Percentiles rank a stretch among this genome's conserved stretches.
Conservation (phyloP, 345 rosid genomes). For the Carallia brachiata region DNA sequence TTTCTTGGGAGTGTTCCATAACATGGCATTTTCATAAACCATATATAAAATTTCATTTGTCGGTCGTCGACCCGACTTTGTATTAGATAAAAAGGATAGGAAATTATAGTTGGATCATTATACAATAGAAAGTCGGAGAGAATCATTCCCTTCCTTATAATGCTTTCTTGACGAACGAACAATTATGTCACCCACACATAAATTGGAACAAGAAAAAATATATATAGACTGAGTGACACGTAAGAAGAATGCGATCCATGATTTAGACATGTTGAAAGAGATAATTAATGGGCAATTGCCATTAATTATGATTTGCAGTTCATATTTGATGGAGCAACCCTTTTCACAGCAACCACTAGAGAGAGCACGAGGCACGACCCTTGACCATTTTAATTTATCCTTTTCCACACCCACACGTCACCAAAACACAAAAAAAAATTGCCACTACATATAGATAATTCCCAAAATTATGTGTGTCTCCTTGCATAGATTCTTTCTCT, state of each 20-base stretch:
- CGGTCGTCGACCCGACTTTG: not conserved
- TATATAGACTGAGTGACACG: not conserved
- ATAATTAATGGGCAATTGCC: conserved; percentile 5
- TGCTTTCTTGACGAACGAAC: conserved; percentile 10
- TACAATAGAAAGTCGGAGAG: not conserved
- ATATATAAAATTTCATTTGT: not conserved
- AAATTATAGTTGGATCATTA: not conserved
- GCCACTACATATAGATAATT: no score
- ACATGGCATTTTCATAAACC: not conserved
- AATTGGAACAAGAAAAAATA: not conserved
- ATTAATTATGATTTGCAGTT: conserved; percentile 15
- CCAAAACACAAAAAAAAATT: not conserved
- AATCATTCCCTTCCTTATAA: not conserved
- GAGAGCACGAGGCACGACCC: conserved; percentile 8
- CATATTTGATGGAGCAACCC: conserved; percentile 12
- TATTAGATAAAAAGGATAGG: not conserved
- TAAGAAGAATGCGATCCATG: conserved; percentile 19
- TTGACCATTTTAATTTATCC: conserved; percentile 10
- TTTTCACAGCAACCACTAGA: conserved; percentile 16
- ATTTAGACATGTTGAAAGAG: not conserved
- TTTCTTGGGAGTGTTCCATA: no score
- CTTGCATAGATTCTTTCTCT: no score
- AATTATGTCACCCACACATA: not conserved
- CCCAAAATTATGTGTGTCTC: not conserved
- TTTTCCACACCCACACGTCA: conserved; percentile 7